Conservation (phyloP, 2,329 filamentous ascomycete species). For the Verticillium dahliae region DNA sequence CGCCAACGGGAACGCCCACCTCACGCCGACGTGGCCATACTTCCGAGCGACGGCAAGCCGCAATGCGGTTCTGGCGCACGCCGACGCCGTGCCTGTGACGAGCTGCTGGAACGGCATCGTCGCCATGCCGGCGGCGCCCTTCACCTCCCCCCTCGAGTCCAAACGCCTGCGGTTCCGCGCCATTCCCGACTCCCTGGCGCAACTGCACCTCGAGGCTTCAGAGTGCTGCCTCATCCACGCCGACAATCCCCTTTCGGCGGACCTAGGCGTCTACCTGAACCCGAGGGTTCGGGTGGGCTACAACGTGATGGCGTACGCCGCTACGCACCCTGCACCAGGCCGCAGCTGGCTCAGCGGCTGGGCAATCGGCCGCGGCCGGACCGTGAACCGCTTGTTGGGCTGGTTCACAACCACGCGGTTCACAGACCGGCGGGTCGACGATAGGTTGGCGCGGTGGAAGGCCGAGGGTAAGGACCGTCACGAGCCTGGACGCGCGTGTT, state of each 20-base stretch:
- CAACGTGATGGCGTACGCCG: constrained; percentile 42
- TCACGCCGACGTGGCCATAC: constrained; percentile 53
- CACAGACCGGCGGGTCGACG: constrained; percentile 24
- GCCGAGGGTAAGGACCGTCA: constrained; percentile 23
- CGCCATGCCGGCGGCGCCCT: constrained; percentile 48
- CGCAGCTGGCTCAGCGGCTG: constrained; percentile 38
- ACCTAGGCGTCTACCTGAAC: constrained; percentile 59
- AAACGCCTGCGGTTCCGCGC: constrained; percentile 53
- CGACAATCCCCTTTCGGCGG: constrained; percentile 54
- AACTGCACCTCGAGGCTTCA: constrained; percentile 62
- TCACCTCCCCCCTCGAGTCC: constrained; percentile 32
- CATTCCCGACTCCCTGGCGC: constrained; percentile 54
- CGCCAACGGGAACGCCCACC: constrained; percentile 38
- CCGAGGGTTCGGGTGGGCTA: constrained; percentile 65
- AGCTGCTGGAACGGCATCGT: constrained; percentile 43
- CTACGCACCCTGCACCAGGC: constrained; percentile 30
- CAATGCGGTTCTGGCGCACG: constrained; percentile 42
- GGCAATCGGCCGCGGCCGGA: constrained; percentile 46
- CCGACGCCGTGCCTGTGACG: constrained; percentile 35
- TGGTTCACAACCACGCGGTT: constrained; percentile 24
- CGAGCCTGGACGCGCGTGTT: constrained; percentile 43
- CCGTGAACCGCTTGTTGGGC: constrained; percentile 49
- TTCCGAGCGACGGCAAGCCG: constrained; percentile 45
- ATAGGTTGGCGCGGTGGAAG: constrained; percentile 31
- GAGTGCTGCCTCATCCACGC: constrained; percentile 75